phyloP scores from a whole-genome alignment of 2,329 filamentous ascomycete genomes.

The Trichophyton mentagrophytes region DNA sequence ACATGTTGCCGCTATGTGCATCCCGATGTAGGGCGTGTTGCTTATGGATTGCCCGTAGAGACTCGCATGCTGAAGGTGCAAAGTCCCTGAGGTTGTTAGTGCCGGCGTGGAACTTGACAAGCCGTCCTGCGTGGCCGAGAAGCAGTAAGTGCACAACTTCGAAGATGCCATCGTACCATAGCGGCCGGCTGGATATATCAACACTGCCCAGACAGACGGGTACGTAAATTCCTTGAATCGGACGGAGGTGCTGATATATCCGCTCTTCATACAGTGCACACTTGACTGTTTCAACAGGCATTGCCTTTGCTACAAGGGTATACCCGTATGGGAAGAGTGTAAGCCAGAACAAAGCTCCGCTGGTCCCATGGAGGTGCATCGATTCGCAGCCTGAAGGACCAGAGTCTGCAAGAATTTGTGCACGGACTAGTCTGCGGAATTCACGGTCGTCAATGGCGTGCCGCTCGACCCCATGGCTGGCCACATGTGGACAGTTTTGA shows the following conservation, averaged over 20 bases:
- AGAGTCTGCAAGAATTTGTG: constrained; percentile 7
- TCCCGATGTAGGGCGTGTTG: constrained; percentile 8
- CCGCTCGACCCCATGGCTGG: constrained; percentile 20
- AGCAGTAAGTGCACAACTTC: constrained; percentile 7
- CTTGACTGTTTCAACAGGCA: constrained; percentile 1
- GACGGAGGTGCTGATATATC: constrained; percentile 11
- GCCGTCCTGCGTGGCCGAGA: constrained; percentile 8
- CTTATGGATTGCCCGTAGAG: constrained; percentile 9
- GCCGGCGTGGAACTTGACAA: background rate
- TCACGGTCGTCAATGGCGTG: constrained; percentile 11
- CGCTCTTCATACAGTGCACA: constrained; percentile 10
- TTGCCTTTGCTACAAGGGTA: constrained; percentile 15
- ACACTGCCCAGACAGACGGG: constrained; percentile 15
- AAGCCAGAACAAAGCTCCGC: constrained; percentile 16
- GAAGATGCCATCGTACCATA: constrained; percentile 11
- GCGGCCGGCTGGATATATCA: constrained; percentile 8
- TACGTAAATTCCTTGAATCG: constrained; percentile 12
- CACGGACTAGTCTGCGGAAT: constrained; percentile 4
- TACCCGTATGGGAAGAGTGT: constrained; percentile 15
- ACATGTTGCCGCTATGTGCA: constrained; percentile 7
- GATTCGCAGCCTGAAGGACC: constrained; percentile 12
- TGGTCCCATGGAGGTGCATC: constrained; percentile 14
- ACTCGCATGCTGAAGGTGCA: background rate
- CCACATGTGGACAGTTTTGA: constrained; percentile 28
- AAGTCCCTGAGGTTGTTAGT: background rate